A percentile compares a stretch with the other conserved stretches of the same genome.
Evolutionary conservation across 768 basidiomycete genomes (phyloP).

Genomic region (Amanita rubescens): DNA sequence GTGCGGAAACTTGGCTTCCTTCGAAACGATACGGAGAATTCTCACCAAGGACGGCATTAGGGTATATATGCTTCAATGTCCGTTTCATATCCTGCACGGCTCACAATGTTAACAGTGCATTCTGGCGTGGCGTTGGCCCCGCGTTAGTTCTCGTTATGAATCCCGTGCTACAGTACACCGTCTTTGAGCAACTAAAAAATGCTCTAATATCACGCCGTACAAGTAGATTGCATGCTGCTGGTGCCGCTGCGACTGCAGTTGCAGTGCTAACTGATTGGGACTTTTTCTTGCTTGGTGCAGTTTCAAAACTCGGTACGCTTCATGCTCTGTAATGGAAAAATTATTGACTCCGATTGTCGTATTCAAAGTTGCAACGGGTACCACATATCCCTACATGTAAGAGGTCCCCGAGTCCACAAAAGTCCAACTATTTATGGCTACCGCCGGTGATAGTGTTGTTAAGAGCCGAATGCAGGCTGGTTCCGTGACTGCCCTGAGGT

Average conservation of each 20-base stretch:
- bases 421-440: background rate
- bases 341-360: background rate
- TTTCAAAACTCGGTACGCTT: constrained; percentile 81
- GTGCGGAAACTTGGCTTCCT: constrained; percentile 50
- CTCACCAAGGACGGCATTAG: constrained; percentile 60
- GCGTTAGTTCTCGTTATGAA: constrained; percentile 92
- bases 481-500: constrained; percentile 55
- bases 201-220: constrained; percentile 58
- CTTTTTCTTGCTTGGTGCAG: constrained; percentile 90
- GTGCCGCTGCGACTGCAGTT: constrained; percentile 32
- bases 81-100: background rate
- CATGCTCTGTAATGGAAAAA: background rate
- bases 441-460: constrained; percentile 46
- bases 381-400: constrained; percentile 44
- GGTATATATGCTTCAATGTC: constrained; percentile 20
- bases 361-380: constrained; percentile 37
- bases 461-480: constrained; percentile 79
- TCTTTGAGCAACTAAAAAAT: constrained; percentile 95
- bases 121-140: constrained; percentile 91
- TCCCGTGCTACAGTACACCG: constrained; percentile 91
- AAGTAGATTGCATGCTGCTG: constrained; percentile 40
- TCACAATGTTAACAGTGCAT: constrained; percentile 34
- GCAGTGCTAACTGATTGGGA: constrained; percentile 74
- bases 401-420: constrained; percentile 12
- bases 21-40: constrained; percentile 64